Percentiles rank a stretch among this genome's conserved stretches.
These are phyloP conservation scores for Stachybotrys elegans DNA, from an alignment of 2,329 filamentous ascomycete species.

Conservation along the genomic window DNA sequence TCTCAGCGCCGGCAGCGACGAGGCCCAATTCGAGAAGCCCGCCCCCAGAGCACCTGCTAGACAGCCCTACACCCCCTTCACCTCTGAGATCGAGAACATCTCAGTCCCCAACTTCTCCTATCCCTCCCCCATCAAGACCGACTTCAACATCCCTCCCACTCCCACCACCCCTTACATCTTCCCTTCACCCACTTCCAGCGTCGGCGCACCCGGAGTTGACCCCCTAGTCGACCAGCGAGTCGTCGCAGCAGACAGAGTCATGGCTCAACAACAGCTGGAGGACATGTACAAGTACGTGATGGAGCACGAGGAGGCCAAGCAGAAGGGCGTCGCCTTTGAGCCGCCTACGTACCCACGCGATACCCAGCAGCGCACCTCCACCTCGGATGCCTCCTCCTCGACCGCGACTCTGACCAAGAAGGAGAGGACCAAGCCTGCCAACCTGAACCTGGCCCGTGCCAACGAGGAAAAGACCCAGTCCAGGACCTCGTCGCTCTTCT, in stretches of 20 bases:
- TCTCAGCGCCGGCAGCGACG: conserved; percentile 47
- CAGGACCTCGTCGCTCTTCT: conserved; percentile 53
- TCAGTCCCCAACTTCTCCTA: conserved; percentile 45
- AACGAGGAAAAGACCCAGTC: conserved; percentile 49
- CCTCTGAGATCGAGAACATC: conserved; percentile 14
- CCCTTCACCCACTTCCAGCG: conserved; percentile 41
- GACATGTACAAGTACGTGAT: conserved; percentile 88
- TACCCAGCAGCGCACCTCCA: conserved; percentile 16
- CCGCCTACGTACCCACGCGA: conserved; percentile 28
- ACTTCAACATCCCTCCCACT: conserved; percentile 20
- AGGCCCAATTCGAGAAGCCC: conserved; percentile 35
- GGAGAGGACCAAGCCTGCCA: conserved; percentile 42
- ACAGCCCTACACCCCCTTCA: conserved; percentile 5
- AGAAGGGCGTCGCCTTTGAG: conserved; percentile 46
- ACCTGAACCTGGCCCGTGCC: conserved; percentile 39
- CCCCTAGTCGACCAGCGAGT: conserved; percentile 72
- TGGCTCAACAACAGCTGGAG: conserved; percentile 79
- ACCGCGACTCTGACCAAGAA: conserved; percentile 35
- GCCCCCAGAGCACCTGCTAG: conserved; percentile 3
- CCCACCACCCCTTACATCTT: conserved; percentile 35
- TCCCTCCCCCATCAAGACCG: conserved; percentile 35
- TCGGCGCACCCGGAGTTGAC: conserved; percentile 53
- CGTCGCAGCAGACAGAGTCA: conserved; percentile 66
- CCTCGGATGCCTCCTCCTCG: conserved; percentile 19
- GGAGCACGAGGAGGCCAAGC: conserved; percentile 74